Percentiles rank a stretch among this genome's conserved stretches.
phyloP scores from a whole-genome alignment of 176 grass and related monocot genomes.

The Alopecurus myosuroides region DNA sequence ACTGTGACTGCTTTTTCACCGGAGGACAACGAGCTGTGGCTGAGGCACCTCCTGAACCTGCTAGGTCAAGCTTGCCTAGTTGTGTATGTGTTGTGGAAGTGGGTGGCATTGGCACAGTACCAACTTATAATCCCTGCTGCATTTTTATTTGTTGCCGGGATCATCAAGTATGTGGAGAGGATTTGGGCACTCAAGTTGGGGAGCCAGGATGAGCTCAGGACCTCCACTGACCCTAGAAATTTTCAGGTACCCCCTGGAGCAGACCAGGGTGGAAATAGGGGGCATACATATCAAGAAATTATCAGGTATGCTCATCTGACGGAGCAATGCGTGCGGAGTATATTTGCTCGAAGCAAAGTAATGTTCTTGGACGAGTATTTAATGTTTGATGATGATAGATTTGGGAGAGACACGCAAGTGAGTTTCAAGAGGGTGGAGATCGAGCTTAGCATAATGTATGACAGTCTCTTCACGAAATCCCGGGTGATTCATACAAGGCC shows the following conservation, averaged over 20 bases:
- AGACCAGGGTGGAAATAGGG: too few species aligned
- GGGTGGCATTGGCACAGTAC: not conserved
- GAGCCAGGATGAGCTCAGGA: not conserved
- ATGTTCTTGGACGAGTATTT: too few species aligned
- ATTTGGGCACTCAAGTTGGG: not conserved
- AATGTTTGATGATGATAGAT: too few species aligned
- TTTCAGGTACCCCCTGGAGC: too few species aligned
- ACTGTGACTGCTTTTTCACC: not conserved
- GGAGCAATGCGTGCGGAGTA: not conserved
- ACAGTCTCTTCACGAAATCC: conserved; percentile 4
- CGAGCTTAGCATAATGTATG: not conserved
- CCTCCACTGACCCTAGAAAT: too few species aligned
- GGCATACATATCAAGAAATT: not conserved
- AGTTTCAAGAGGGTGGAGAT: not conserved
- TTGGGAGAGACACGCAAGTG: not conserved
- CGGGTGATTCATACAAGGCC: not conserved
- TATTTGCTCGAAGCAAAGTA: not conserved
- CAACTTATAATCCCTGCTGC: not conserved
- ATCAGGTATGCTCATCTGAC: not conserved
- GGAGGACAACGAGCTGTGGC: conserved; percentile 12
- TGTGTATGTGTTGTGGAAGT: not conserved
- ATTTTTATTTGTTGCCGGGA: not conserved
- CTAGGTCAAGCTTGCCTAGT: not conserved
- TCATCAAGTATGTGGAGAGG: not conserved
- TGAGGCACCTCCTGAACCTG: not conserved